Base-by-base conservation (phyloP, 2,329 filamentous ascomycete genomes). In the Dactylellina leptospora region DNA sequence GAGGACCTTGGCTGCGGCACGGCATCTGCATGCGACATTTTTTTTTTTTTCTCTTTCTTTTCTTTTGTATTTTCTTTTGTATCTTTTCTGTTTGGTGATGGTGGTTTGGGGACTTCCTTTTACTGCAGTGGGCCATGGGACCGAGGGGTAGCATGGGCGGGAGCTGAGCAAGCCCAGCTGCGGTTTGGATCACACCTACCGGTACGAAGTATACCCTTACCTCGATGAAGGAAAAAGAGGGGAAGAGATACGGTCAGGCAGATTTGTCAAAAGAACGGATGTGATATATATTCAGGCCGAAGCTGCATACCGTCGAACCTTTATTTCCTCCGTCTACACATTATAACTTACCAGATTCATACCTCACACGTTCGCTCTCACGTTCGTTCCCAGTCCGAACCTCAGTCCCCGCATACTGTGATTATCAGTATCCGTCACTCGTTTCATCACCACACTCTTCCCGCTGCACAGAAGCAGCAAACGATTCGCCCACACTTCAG, bases 91-190 rank as follows among this genome's bases (percentile, higher is more conserved):
- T 5, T n/a, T 48, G 33, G 50, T 61, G 55, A 56, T 70, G 40
- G 45, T 48, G 36, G 54, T 36, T 61, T 36, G 38, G 30, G 40
- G 22, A 58, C 36, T 28, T 51, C 36, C 8, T 58, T 66, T 66
- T 51, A 36, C 44, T 56, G 56, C 56, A 23, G 64, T 62, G 64
- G 64, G 64, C 64, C 45, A 54, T 51, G 56, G 45, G 51, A 56
- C 64, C 63, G 56, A 62, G 48, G 56, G 51, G 61, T 66, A 58
- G 61, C 61, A 66, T 64, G 61, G 51, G 56, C 36, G 36, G 36
- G 18, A 70, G 64, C 64, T 69, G 64, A 62, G 50, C 48, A 55
- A 42, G 25, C 55, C 48, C 47, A 60, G 50, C 56, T 70, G 56
- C 64, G 33, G 51, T 60, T 70, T 62, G 48, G 61, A 61, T 56